Evolutionary conservation across 805 yeast genomes (phyloP).

Genomic region (Candida cerambycidarum): DNA sequence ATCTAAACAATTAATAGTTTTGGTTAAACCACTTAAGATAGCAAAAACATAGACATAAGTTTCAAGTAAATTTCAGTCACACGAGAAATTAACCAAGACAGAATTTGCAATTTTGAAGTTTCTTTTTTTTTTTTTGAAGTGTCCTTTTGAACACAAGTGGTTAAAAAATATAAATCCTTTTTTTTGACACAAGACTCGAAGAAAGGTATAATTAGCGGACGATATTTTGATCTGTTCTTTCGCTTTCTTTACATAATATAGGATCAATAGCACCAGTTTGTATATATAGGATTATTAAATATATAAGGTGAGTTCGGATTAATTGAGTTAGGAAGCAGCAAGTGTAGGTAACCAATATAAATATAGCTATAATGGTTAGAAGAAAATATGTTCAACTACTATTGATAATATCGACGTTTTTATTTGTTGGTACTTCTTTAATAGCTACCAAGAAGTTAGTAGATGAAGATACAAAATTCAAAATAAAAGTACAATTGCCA

Average conservation of each 20-base stretch:
- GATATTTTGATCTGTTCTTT: too few relatives aligned
- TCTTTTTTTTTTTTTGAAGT: constrained; percentile 1
- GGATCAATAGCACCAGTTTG: not conserved
- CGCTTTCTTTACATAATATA: too few relatives aligned
- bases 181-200: not conserved
- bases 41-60: not conserved
- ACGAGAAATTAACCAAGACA: constrained; percentile 4
- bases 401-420: constrained; percentile 2
- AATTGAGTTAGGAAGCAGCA: not conserved
- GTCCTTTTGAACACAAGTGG: not conserved
- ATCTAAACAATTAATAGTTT: too few relatives aligned
- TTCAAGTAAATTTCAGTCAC: constrained; percentile 5
- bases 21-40: not conserved
- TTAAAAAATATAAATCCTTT: not conserved
- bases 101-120: not conserved
- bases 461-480: constrained; percentile 1
- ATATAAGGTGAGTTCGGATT: not conserved
- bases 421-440: constrained; percentile 3
- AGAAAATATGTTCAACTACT: constrained; percentile 6
- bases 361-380: constrained; percentile 1
- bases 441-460: constrained; percentile 7
- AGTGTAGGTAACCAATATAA: not conserved
- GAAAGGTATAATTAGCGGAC: not conserved
- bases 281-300: not conserved
- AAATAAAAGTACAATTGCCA: not conserved